Evolutionary conservation across 495 filamentous ascomycete species (phyloP), one percentile per base, ranked within the genome.

Genomic region (Cercophora scortea): DNA sequence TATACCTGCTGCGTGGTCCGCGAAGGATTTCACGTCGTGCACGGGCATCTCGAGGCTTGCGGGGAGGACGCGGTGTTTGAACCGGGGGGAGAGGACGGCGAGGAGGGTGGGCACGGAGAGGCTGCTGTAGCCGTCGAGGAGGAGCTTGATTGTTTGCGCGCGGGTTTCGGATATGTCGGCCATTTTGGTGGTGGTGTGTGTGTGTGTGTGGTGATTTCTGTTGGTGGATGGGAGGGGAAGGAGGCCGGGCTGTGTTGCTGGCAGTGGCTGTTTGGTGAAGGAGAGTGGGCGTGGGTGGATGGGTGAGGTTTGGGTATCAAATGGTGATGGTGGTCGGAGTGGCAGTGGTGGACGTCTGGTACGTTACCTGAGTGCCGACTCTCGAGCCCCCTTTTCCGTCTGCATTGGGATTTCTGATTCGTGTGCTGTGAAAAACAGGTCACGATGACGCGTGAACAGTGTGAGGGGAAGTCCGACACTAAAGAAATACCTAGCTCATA

Each of bases 21-120:
- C 54, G 19, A 73, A 75, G 17, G 58, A 42, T 1, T 63, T 62
- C 32, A 50, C 54, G 50, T 68, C 58, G 34, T 66, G 71, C 1
- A 52, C 32, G 7, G 61, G 63, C 60, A 72, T 70, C 9, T 57
- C 61, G 1, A 74, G 59, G 35, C 65, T 67, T 16, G 59, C 36
- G 2, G 71, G 72, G 2, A 74, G 55, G 7, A 70, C 62, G 10
- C 64, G 56, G 56, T 74, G 70, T 9, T 48, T 54, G 32, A 74
- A 75, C 13, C 61, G 50, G 2, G 48, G 48, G 6, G 62, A 55
- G n/a, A 70, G 62, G 0, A 55, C 58, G 35, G 55, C 44, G 8
- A 71, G 60, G 32, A 75, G 58, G n/a, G 57, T 54, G 1, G 61
- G 36, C 17, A 65, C 55, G 0, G 60, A 62, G 8, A 73, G 67